Conservation (phyloP, 306 rosid genomes). For the Citrullus mucosospermus region DNA sequence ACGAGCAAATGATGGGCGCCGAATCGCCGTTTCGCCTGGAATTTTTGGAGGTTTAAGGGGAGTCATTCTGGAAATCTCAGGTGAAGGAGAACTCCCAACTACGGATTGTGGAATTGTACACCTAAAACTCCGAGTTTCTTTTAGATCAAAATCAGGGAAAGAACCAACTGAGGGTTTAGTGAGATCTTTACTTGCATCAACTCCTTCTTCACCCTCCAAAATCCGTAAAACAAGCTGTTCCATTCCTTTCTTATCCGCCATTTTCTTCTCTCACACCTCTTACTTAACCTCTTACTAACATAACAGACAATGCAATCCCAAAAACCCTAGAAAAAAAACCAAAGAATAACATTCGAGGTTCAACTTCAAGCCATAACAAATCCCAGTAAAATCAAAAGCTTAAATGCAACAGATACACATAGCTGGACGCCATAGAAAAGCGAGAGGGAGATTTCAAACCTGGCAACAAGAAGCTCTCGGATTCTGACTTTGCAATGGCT, state of each 20-base stretch:
- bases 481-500: background rate
- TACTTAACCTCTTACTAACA: conserved; percentile 8
- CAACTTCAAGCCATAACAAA: background rate
- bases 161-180: conserved; percentile 16
- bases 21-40: conserved; percentile 11
- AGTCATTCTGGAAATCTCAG: conserved; percentile 11
- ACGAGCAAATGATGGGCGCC: conserved; percentile 21
- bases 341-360: background rate
- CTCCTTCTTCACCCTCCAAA: conserved; percentile 14
- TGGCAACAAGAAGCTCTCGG: background rate
- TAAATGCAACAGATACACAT: background rate
- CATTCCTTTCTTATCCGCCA: conserved; percentile 26
- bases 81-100: conserved; percentile 13
- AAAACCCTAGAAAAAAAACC: background rate
- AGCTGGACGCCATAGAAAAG: background rate
- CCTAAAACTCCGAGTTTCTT: conserved; percentile 16
- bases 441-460: background rate
- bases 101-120: conserved; percentile 9
- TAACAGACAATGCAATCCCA: background rate
- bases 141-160: conserved; percentile 17
- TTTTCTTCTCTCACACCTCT: conserved; percentile 15
- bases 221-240: conserved; percentile 48
- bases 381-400: background rate
- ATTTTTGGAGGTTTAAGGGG: conserved; percentile 25
- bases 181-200: background rate